These are phyloP conservation scores for Saccharomyces uvarum DNA, from an alignment of 1,139 yeast species.

Conservation along the genomic window DNA sequence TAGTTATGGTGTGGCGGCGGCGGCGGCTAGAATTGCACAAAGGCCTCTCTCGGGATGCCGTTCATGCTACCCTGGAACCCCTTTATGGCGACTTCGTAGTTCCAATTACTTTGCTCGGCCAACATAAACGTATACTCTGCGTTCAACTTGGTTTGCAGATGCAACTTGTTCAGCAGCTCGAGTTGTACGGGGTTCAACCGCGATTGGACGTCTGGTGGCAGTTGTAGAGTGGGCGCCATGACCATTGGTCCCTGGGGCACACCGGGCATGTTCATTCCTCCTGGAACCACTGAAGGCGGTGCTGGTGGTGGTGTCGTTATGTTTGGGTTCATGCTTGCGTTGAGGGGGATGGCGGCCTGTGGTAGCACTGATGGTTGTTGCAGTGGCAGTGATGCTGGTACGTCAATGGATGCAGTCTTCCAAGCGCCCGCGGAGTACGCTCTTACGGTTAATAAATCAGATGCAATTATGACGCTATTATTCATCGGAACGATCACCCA, in stretches of 20 bases:
- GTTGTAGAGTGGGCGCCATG: constrained; percentile 29
- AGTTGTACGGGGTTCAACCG: constrained; percentile 52
- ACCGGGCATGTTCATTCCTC: constrained; percentile 2
- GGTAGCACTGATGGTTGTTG: neutral
- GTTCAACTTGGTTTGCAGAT: constrained; percentile 67
- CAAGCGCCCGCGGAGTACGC: constrained; percentile 58
- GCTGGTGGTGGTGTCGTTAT: constrained; percentile 16
- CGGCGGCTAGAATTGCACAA: constrained; percentile 13
- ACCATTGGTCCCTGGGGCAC: constrained; percentile 12
- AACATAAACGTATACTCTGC: constrained; percentile 76
- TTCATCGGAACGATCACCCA: constrained; percentile 70
- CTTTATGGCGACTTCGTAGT: constrained; percentile 58
- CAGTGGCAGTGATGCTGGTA: neutral
- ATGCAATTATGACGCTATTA: constrained; percentile 71
- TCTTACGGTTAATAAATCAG: constrained; percentile 69
- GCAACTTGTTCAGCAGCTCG: constrained; percentile 56
- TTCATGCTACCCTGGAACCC: constrained; percentile 60
- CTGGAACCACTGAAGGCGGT: constrained; percentile 2
- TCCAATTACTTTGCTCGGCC: constrained; percentile 85
- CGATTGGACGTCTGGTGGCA: constrained; percentile 44
- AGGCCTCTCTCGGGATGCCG: constrained; percentile 57
- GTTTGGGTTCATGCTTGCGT: neutral
- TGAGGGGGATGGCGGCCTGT: constrained; percentile 9
- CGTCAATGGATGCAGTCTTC: constrained; percentile 24
- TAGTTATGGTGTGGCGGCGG: neutral